These are phyloP conservation scores for Immersiella caudata DNA, from an alignment of 495 filamentous ascomycete genomes.

Conservation along the genomic window DNA sequence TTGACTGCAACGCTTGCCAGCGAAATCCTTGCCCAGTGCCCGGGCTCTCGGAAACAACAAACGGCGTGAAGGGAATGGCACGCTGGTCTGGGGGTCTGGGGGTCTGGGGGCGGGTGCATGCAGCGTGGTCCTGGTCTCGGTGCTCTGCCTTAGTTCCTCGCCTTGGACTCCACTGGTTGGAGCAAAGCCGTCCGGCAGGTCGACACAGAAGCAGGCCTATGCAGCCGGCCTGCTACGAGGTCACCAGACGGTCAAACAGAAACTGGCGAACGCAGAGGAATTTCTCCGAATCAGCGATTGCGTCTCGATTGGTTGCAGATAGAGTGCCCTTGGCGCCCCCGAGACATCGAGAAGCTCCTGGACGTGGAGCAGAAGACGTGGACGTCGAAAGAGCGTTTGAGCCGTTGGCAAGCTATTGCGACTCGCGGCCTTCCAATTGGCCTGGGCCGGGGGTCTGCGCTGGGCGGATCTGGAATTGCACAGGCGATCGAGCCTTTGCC, in stretches of 20 bases:
- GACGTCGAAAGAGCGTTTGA: conserved; percentile 18
- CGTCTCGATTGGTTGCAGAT: background rate
- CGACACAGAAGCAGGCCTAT: background rate
- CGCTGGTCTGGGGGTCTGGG: background rate
- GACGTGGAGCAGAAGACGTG: background rate
- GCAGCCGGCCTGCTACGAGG: background rate
- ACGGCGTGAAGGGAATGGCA: background rate
- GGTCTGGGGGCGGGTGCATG: background rate
- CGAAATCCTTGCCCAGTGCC: background rate
- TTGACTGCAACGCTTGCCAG: background rate
- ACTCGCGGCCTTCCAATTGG: background rate
- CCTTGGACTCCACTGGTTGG: background rate
- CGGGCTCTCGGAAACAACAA: background rate
- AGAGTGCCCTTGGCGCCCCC: background rate
- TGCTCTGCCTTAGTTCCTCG: background rate
- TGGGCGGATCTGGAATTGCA: conserved; percentile 24
- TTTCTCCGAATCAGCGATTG: background rate
- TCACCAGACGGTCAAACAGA: background rate
- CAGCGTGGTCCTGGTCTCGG: background rate
- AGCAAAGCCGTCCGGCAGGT: background rate
- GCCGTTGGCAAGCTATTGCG: conserved; percentile 1
- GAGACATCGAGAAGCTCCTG: background rate
- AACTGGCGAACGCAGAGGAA: background rate
- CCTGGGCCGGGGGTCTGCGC: background rate
- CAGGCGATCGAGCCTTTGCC: conserved; percentile 25